Conservation (phyloP, 768 basidiomycete species). For the Boletus pseudopeckii region DNA sequence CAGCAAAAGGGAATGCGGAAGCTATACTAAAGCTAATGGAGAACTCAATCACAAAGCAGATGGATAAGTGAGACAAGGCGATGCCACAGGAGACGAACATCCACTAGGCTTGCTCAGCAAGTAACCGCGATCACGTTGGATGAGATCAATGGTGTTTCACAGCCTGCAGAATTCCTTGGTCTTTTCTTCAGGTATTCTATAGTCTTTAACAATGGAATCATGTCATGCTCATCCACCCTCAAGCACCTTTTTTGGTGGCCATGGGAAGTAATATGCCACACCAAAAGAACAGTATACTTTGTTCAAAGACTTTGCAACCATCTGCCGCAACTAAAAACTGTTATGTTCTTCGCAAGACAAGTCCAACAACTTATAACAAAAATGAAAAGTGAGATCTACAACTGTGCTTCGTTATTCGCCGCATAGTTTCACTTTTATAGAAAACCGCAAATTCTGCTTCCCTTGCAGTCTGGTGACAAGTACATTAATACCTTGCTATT, state of each 20-base stretch:
- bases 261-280: conserved; percentile 60
- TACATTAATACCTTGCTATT: neutral
- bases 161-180: conserved; percentile 34
- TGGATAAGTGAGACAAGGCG: too few species aligned
- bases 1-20: too few species aligned
- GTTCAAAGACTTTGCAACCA: conserved; percentile 68
- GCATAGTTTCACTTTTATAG: neutral
- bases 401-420: too few species aligned
- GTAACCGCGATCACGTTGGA: neutral
- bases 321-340: conserved; percentile 15
- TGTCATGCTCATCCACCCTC: neutral
- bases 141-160: neutral
- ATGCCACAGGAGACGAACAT: too few species aligned
- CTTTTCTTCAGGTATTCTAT: conserved; percentile 73
- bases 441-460: neutral
- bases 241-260: conserved; percentile 79
- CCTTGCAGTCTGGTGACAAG: neutral
- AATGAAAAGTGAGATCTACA: neutral
- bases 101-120: too few species aligned
- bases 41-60: too few species aligned
- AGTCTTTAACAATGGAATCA: neutral
- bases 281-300: conserved; percentile 73
- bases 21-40: too few species aligned
- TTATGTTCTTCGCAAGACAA: neutral
- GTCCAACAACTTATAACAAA: neutral